These are phyloP conservation scores for Cryptosporidium sp. DNA, from an alignment of 169 alveolate species.

Conservation along the genomic window DNA sequence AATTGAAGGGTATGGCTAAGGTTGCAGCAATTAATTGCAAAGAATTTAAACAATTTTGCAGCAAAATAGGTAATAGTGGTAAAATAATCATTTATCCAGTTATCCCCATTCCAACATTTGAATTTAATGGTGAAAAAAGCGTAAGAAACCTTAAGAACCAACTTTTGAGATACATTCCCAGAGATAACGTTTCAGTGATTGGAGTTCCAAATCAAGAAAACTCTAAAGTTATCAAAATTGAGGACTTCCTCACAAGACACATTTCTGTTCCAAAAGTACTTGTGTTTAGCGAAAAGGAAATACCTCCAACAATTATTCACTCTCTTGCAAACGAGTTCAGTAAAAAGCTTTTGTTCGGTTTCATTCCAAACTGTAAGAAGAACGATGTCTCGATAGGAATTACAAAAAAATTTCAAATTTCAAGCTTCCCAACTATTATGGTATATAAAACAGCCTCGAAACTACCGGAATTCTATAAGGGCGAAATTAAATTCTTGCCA, in stretches of 20 bases:
- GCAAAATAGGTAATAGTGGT: conserved; percentile 82
- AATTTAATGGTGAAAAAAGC: conserved; percentile 80
- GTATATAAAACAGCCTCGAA: conserved; percentile 86
- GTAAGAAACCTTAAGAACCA: conserved; percentile 77
- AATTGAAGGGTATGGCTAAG: conserved; percentile 87
- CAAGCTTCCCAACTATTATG: conserved; percentile 87
- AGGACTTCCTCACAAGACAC: conserved; percentile 83
- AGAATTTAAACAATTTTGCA: conserved; percentile 80
- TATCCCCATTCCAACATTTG: conserved; percentile 84
- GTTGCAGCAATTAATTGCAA: conserved; percentile 88
- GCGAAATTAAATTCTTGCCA: conserved; percentile 88
- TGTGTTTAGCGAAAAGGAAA: conserved; percentile 85
- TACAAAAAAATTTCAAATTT: conserved; percentile 88
- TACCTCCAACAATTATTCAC: conserved; percentile 84
- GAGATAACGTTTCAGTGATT: conserved; percentile 77
- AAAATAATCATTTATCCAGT: conserved; percentile 86
- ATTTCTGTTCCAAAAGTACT: conserved; percentile 88
- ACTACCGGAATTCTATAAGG: conserved; percentile 88
- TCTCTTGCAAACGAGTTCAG: conserved; percentile 84
- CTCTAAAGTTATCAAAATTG: conserved; percentile 80
- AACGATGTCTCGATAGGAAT: conserved; percentile 72
- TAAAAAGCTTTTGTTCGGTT: conserved; percentile 84
- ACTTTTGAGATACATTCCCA: conserved; percentile 80
- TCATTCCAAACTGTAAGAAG: conserved; percentile 81
- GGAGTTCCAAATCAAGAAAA: conserved; percentile 52